Percentiles rank a stretch among this genome's conserved stretches.
These are phyloP conservation scores for Pseudocercospora ulei DNA, from an alignment of 2,329 filamentous ascomycete genomes.

Conservation along the genomic window DNA sequence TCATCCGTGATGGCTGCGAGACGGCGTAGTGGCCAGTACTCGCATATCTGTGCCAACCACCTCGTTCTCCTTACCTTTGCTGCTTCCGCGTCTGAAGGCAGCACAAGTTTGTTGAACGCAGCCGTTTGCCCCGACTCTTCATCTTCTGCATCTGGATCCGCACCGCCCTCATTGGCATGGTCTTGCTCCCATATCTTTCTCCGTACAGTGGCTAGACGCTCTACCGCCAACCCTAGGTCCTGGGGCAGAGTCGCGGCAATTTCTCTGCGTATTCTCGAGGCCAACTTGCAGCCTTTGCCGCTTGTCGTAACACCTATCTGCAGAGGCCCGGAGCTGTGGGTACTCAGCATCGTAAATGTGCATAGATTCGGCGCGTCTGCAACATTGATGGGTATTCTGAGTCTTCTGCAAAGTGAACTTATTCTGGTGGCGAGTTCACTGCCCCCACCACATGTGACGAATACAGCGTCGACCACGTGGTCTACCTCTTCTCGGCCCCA, in stretches of 20 bases:
- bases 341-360: slow-evolving; percentile 81
- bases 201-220: slow-evolving; percentile 63
- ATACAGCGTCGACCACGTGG: slow-evolving; percentile 77
- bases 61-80: slow-evolving; percentile 73
- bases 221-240: slow-evolving; percentile 66
- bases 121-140: slow-evolving; percentile 65
- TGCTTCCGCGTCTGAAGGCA: slow-evolving; percentile 61
- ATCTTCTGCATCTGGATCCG: slow-evolving; percentile 42
- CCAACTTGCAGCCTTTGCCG: slow-evolving; percentile 85
- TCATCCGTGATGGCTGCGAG: slow-evolving; percentile 69
- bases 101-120: slow-evolving; percentile 73
- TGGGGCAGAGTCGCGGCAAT: slow-evolving; percentile 69
- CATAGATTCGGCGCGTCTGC: slow-evolving; percentile 77
- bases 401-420: slow-evolving; percentile 61
- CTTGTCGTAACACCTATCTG: slow-evolving; percentile 95
- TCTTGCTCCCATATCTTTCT: slow-evolving; percentile 66
- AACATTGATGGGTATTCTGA: slow-evolving; percentile 87
- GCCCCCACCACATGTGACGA: slow-evolving; percentile 58
- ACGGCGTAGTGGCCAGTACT: slow-evolving; percentile 88
- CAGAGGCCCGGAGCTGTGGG: slow-evolving; percentile 78
- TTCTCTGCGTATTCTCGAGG: slow-evolving; percentile 78
- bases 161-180: slow-evolving; percentile 44
- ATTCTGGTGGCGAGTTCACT: slow-evolving; percentile 51
- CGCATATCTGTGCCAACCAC: slow-evolving; percentile 92
- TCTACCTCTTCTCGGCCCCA: slow-evolving; percentile 73